A percentile compares a stretch with the other conserved stretches of the same genome.
Conservation (phyloP, 305 asterid species). For the Fraxinus greggii region DNA sequence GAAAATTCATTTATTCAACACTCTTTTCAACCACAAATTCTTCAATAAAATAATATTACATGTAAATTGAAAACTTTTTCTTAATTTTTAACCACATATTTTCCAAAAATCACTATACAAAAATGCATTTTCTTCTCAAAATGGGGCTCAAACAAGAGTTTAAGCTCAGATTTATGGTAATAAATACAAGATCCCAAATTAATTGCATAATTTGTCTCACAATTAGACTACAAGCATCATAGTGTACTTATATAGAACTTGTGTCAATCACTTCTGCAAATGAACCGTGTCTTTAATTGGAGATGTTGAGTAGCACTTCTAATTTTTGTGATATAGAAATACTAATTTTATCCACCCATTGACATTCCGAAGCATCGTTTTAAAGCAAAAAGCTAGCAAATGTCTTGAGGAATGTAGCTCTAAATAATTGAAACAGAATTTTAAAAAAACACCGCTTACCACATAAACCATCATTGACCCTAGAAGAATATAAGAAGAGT, state of each 20-base stretch:
- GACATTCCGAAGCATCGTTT: not conserved
- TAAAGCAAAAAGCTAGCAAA: not conserved
- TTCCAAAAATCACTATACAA: too few species aligned
- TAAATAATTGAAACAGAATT: not conserved
- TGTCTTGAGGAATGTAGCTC: not conserved
- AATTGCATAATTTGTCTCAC: not conserved
- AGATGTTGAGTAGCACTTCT: not conserved
- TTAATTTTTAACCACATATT: too few species aligned
- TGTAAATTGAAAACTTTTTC: too few species aligned
- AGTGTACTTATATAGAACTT: not conserved
- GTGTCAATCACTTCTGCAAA: not conserved
- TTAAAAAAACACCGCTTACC: slow-evolving; percentile 45
- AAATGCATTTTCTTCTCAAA: too few species aligned
- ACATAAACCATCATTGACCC: slow-evolving; percentile 93
- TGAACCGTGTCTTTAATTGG: not conserved
- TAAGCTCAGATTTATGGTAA: not conserved
- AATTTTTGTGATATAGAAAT: not conserved
- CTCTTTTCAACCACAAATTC: too few species aligned
- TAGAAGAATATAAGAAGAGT: slow-evolving; percentile 60
- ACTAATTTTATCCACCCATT: not conserved
- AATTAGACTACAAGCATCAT: not conserved
- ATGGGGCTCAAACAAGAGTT: too few species aligned
- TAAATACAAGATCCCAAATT: not conserved
- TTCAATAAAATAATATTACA: too few species aligned
- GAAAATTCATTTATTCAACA: too few species aligned